These are phyloP conservation scores for Malus hybrid DNA, from an alignment of 331 rosid species.

Conservation along the genomic window DNA sequence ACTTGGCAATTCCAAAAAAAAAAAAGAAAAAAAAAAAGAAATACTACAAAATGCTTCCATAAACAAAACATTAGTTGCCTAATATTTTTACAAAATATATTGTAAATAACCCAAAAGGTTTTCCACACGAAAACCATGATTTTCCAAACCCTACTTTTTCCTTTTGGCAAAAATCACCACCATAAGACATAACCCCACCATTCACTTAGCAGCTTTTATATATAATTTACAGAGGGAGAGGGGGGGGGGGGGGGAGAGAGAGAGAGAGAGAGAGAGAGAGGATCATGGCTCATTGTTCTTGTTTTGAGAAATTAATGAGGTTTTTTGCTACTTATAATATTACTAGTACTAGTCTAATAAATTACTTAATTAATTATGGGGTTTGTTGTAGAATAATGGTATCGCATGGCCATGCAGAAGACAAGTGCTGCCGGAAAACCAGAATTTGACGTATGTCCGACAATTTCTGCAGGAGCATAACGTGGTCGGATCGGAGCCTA, in stretches of 20 bases:
- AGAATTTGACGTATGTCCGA: constrained; percentile 37
- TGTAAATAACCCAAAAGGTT: constrained; percentile 21
- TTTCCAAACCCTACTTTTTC: constrained; percentile 37
- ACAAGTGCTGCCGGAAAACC: constrained; percentile 44
- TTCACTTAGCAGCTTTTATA: constrained; percentile 18
- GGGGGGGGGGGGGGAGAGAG: too few species aligned
- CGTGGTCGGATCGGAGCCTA: constrained; percentile 47
- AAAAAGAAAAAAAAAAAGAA: background rate
- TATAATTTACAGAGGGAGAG: too few species aligned
- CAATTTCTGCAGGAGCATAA: constrained; percentile 43
- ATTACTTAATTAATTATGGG: constrained; percentile 30
- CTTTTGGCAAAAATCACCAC: constrained; percentile 20
- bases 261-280: too few species aligned
- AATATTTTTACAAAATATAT: background rate
- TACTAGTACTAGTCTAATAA: constrained; percentile 4
- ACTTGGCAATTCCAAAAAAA: background rate
- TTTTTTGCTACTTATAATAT: background rate
- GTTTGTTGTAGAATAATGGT: constrained; percentile 29
- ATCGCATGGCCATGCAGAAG: constrained; percentile 59
- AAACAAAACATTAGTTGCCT: background rate
- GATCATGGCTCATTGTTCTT: too few species aligned
- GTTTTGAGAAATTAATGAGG: constrained; percentile 8
- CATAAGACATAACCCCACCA: constrained; percentile 20
- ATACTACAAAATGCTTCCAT: constrained; percentile 1
- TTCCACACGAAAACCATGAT: constrained; percentile 20